Base-by-base conservation (phyloP, 148 eudicot species). In the Talinum fruticosum region DNA sequence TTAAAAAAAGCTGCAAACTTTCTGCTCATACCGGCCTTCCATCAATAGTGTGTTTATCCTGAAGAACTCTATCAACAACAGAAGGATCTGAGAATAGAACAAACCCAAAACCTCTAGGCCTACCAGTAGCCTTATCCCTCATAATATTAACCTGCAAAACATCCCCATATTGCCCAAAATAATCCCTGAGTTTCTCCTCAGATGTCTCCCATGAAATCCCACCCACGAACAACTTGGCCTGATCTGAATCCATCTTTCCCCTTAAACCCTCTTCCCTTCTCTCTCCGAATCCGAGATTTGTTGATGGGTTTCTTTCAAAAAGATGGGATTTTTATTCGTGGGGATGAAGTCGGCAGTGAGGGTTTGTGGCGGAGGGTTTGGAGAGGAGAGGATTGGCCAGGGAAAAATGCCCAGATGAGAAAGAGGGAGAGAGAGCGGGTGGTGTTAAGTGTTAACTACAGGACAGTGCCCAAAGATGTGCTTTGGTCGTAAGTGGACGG, bases 191-290 rank as follows among this genome's bases (percentile, higher is more conserved):
- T 82, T 87, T 91, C 14, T 90, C 96, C 77, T 95, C 97, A 0
- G 82, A 54, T 13, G 98, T 94, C 75, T 94, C 98, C 97, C 97
- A 94, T 79, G 98, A 92, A 37, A 94, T 87, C 74, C 98, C 98
- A 26, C 98, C 98, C 7, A 95, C 89, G 75, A 95, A 95, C 33
- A 95, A 79, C 82, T 95, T 95, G 15, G 92, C 97, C 66, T 95
- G 97, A 85, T 95, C 98, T 74, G 93, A 89, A 81, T 92, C 97
- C 98, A 94, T 91, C 23, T 38, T 28, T 6, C 36, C 30, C 16
- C 23, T n/a, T n/a, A n/a, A n/a, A n/a, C n/a, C n/a, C n/a, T n/a
- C n/a, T n/a, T n/a, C n/a, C n/a, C n/a, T n/a, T n/a, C n/a, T n/a
- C n/a, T n/a, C n/a, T n/a, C n/a, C n/a, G n/a, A n/a, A n/a, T n/a